Evolutionary conservation across 768 basidiomycete genomes (phyloP).

Genomic region (Phlebiopsis flavidoalba): DNA sequence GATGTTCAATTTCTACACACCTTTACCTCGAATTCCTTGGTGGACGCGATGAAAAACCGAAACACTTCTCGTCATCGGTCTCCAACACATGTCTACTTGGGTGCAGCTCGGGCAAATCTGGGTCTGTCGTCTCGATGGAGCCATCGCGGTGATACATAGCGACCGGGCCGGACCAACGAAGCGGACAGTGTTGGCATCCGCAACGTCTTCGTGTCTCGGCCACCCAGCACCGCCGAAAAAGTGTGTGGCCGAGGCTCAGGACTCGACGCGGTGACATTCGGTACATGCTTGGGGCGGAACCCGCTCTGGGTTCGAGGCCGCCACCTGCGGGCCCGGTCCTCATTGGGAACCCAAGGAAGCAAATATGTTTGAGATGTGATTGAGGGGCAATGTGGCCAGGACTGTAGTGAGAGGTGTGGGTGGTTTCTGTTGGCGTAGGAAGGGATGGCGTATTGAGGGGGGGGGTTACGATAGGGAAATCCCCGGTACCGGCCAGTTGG

Average conservation of each 20-base stretch:
- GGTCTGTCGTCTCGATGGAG: conserved; percentile 1
- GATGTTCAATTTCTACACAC: conserved; percentile 1
- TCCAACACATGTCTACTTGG: neutral
- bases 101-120: conserved; percentile 2
- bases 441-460: too few species aligned
- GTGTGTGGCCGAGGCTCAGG: conserved; percentile 15
- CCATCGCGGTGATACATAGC: conserved; percentile 9
- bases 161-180: conserved; percentile 11
- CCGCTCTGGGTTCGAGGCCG: neutral
- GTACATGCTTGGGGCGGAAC: conserved; percentile 14
- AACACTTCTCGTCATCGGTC: neutral
- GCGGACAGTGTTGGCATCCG: conserved; percentile 15
- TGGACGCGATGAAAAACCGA: neutral
- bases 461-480: neutral
- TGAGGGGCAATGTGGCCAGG: neutral
- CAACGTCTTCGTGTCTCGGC: conserved; percentile 14
- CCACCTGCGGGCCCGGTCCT: neutral
- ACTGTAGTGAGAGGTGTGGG: neutral
- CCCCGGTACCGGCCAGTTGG: too few species aligned
- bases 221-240: conserved; percentile 12
- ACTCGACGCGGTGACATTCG: conserved; percentile 14
- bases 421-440: neutral
- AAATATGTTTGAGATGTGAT: neutral
- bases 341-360: neutral
- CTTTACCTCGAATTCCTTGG: conserved; percentile 8